Base-by-base conservation (phyloP, 2,329 filamentous ascomycete species). In the Phaeosphaeriaceae sp. region DNA sequence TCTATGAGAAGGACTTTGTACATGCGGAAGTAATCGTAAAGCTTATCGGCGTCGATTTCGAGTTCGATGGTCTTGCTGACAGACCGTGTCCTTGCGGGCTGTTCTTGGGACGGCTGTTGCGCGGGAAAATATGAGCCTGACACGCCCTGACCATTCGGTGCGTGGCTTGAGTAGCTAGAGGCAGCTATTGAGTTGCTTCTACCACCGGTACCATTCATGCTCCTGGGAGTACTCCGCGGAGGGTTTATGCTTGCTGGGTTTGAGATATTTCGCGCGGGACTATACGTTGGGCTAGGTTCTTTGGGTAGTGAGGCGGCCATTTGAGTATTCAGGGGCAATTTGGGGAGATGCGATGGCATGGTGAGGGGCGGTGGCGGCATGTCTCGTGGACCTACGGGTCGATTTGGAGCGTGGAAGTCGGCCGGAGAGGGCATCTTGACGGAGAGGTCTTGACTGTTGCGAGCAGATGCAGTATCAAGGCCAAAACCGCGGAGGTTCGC, bases 1-100 rank as follows among this genome's bases (percentile, higher is more conserved):
- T 99, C 95, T 63, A 99, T 92, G 22, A 98, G 76, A 13, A 99
- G 80, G 22, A 97, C 83, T 60, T 78, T 88, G 79, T 79, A 92
- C 57, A 83, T 81, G 55, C 84, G 83, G 71, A 96, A 86, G 55
- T 90, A 90, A 48, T 89, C 85, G 59, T 89, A 85, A 1, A 99
- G 83, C 53, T 90, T 87, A 56, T 90, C 84, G 0, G 90, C 86
- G 2, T 85, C 87, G 42, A 97, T 89, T 74, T 80, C 86, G 72
- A 76, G 83, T 72, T 76, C 89, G 73, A 74, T 88, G 61, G 79
- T 83, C 66, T 81, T 83, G 54, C 86, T 81, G 70, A 78, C 76
- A 72, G 78, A 80, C 75, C 67, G 73, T 57, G 70, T 78, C 69
- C 71, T 62, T 5, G 46, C 55, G 10, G 63, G 41, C n/a, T 56